phyloP scores from a whole-genome alignment of 2,329 filamentous ascomycete species.

The Botrytis byssoidea region DNA sequence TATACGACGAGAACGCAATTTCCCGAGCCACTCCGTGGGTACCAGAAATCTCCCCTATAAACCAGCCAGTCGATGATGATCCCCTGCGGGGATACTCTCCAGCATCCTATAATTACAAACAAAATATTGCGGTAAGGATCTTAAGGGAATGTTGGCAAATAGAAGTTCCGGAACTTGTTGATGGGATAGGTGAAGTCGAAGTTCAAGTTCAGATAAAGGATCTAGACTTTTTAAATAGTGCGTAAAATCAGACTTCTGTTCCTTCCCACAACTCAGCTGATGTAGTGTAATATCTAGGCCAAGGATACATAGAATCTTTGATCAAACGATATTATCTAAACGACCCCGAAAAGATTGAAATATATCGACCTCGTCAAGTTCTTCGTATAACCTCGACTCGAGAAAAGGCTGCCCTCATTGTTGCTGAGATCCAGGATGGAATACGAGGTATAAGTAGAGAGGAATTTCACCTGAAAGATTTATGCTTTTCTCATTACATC shows the following conservation, averaged over 20 bases:
- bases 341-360: slow-evolving; percentile 34
- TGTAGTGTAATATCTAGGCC: slow-evolving; percentile 25
- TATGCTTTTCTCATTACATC: slow-evolving; percentile 24
- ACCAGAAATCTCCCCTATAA: slow-evolving; percentile 31
- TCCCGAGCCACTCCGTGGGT: slow-evolving; percentile 34
- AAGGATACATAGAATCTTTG: slow-evolving; percentile 30
- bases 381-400: slow-evolving; percentile 36
- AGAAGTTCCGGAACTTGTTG: slow-evolving; percentile 33
- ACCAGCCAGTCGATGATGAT: slow-evolving; percentile 31
- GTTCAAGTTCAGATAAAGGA: slow-evolving; percentile 31
- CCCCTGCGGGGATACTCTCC: slow-evolving; percentile 33
- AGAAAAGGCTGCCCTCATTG: slow-evolving; percentile 29
- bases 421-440: slow-evolving; percentile 29
- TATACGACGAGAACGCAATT: slow-evolving; percentile 18
- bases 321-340: slow-evolving; percentile 27
- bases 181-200: slow-evolving; percentile 37
- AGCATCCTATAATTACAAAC: slow-evolving; percentile 35
- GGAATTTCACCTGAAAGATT: slow-evolving; percentile 24
- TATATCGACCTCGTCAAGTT: slow-evolving; percentile 29
- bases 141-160: slow-evolving; percentile 38
- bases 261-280: slow-evolving; percentile 7
- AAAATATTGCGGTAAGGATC: slow-evolving; percentile 31
- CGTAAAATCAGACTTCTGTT: slow-evolving; percentile 15
- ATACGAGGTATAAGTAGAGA: slow-evolving; percentile 28
- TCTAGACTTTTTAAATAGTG: slow-evolving; percentile 36